These are phyloP conservation scores for Syzygium jambos DNA, from an alignment of 345 rosid genomes.

Conservation along the genomic window DNA sequence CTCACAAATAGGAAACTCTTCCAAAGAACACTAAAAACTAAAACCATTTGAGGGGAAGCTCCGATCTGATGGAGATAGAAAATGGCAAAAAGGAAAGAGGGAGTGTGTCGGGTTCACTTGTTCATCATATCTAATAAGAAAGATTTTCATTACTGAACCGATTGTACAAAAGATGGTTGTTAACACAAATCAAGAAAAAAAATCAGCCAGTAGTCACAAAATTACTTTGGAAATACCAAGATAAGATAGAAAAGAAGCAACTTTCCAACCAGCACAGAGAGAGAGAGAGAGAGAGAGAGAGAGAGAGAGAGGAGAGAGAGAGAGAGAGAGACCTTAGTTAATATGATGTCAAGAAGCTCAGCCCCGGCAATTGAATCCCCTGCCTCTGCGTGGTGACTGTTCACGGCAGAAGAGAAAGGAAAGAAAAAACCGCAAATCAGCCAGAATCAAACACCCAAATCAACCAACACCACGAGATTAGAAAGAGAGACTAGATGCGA, in stretches of 20 bases:
- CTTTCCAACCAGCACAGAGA: not conserved
- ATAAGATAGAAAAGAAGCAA: not conserved
- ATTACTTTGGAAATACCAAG: not conserved
- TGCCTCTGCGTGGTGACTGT: conserved; percentile 1
- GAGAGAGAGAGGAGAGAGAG: not conserved
- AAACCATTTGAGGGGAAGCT: not conserved
- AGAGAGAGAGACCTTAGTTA: conserved; percentile 4
- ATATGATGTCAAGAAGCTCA: conserved; percentile 16
- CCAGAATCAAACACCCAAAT: not conserved
- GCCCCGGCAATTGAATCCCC: conserved; percentile 4
- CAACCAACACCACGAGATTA: not conserved
- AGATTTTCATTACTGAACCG: not conserved
- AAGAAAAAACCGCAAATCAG: not conserved
- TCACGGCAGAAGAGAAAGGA: not conserved
- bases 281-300: not conserved
- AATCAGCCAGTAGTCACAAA: not conserved
- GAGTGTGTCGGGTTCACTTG: no score
- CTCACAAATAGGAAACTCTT: not conserved
- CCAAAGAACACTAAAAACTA: not conserved
- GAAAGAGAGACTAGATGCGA: not conserved
- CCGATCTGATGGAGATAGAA: not conserved
- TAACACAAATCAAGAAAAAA: not conserved
- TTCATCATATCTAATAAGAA: not conserved
- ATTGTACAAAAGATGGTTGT: not conserved
- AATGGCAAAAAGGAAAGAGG: not conserved